Evolutionary conservation across 805 yeast species (phyloP), one percentile per base, ranked within the genome.

Genomic region (Dipodascopsis uninucleata): DNA sequence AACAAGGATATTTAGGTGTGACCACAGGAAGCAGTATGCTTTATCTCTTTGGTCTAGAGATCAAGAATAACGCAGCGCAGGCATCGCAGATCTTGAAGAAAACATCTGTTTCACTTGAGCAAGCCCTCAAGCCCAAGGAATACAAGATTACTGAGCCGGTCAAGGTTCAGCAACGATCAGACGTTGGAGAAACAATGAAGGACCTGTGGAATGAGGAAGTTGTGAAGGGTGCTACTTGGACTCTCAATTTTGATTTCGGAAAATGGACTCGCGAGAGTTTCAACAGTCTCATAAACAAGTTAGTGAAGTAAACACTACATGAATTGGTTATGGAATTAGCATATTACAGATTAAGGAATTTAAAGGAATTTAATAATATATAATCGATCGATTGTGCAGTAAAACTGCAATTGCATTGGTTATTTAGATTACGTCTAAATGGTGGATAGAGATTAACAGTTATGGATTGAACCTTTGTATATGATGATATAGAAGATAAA

Each of bases 191-290:
- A 62, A 81, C 88, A 0, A 69, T 76, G 49, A 82, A 80, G 54
- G 94, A 85, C 58, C 71, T 84, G 32, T 85, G 95, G 95, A 81
- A 85, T 59, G 79, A 76, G 35, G 89, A 83, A 60, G 74, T 85
- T 42, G 71, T 82, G 45, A 70, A 68, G 34, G 73, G 75, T 47
- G 85, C 80, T 18, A 78, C 78, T 54, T 81, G 83, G 76, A 55
- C 82, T 8, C 17, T 53, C 24, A 35, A n/a, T 6, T 29, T 38
- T 6, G 50, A 49, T 28, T 6, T 39, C 21, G 44, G 31, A 14
- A 31, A 25, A 5, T 39, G 42, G 43, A 6, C 17, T 5, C 12
- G 43, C 17, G 24, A 24, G 7, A 5, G 16, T 16, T 16, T 23
- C 18, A 5, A 22, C 8, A 39, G 4, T 18, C 7, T 5, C 14